Evolutionary conservation across 2,329 filamentous ascomycete species (phyloP).

Genomic region (Drechslerella dactyloides): DNA sequence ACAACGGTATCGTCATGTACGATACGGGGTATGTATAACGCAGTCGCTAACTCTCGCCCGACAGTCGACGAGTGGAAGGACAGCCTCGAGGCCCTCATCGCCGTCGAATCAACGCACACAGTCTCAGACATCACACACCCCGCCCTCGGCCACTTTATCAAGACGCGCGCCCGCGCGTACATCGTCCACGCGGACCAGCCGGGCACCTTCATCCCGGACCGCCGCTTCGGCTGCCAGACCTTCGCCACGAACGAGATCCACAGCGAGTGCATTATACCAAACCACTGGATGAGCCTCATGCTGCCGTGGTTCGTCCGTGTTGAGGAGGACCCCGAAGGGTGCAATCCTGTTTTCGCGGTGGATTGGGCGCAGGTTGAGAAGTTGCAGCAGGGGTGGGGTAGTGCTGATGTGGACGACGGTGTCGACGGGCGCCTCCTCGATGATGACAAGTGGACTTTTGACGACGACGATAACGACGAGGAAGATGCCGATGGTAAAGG

Average conservation of each 20-base stretch:
- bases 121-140: conserved; percentile 20
- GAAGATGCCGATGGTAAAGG: too few species aligned
- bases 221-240: conserved; percentile 52
- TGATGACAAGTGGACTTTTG: conserved; percentile 17
- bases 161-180: conserved; percentile 51
- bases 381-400: conserved; percentile 30
- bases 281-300: conserved; percentile 25
- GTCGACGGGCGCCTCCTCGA: not conserved
- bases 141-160: conserved; percentile 33
- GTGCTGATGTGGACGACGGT: conserved; percentile 5
- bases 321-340: conserved; percentile 36
- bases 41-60: conserved; percentile 12
- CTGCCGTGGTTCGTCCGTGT: conserved; percentile 36
- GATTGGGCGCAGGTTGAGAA: conserved; percentile 35
- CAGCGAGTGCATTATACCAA: conserved; percentile 41
- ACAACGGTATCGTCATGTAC: too few species aligned
- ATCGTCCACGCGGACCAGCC: conserved; percentile 51
- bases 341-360: conserved; percentile 31
- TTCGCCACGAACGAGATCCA: conserved; percentile 49
- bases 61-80: conserved; percentile 42
- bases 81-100: conserved; percentile 33
- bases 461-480: conserved; percentile 14
- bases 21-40: too few species aligned
- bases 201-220: conserved; percentile 52
- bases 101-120: conserved; percentile 37